Evolutionary conservation across 228 moss, liverwort and hornwort species (phyloP).

Genomic region (Sphagnum magellanicum): DNA sequence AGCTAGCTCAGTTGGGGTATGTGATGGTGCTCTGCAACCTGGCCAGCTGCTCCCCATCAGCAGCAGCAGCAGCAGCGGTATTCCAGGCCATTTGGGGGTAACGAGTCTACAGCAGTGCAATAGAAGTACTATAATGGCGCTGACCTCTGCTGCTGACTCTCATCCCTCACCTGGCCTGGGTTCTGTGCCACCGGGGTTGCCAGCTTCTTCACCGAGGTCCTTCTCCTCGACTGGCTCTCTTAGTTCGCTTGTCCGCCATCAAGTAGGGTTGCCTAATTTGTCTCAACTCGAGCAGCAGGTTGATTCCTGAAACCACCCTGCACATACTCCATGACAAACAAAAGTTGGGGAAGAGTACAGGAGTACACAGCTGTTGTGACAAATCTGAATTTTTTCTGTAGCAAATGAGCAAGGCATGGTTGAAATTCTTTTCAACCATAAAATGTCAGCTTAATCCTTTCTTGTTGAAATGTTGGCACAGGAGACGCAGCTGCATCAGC

Average conservation of each 20-base stretch:
- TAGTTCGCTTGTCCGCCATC: constrained; percentile 73
- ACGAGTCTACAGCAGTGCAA: no score
- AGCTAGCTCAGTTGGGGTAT: no score
- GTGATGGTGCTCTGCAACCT: no score
- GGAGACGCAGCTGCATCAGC: constrained; percentile 36
- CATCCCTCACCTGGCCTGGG: constrained; percentile 64
- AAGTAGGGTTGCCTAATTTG: constrained; percentile 43
- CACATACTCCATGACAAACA: no score
- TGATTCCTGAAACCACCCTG: neutral
- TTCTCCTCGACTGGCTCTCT: constrained; percentile 64
- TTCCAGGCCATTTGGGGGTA: no score
- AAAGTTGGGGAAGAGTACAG: neutral
- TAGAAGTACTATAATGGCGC: no score
- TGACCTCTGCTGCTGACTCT: constrained; percentile 35
- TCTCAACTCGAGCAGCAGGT: constrained; percentile 80
- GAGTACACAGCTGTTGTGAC: neutral
- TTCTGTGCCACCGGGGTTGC: constrained; percentile 34
- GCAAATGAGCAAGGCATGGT: neutral
- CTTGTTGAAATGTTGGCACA: neutral
- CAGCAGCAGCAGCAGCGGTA: no score
- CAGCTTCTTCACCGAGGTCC: constrained; percentile 84
- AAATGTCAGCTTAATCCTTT: neutral
- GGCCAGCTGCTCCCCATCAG: no score
- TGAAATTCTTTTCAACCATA: neutral
- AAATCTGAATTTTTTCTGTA: neutral